phyloP scores from a whole-genome alignment of 352 stramenopile genomes.

The Bremia lactucae region DNA sequence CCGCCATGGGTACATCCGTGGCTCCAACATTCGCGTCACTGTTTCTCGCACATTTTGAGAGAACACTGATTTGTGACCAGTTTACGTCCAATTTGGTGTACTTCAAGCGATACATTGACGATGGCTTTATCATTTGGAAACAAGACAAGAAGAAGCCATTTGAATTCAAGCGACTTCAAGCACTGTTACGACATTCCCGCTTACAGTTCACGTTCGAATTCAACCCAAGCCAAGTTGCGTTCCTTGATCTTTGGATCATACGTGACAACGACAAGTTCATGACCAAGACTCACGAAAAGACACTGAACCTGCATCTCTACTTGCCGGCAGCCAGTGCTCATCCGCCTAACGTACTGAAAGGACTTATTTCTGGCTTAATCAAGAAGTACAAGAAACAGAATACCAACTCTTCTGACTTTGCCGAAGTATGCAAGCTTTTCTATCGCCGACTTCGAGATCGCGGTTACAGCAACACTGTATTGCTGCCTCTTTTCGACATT shows the following conservation, averaged over 20 bases:
- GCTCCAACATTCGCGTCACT: not conserved
- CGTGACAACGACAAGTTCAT: too few species aligned
- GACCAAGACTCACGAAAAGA: not conserved
- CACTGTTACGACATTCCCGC: not conserved
- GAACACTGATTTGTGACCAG: too few species aligned
- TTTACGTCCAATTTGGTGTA: too few species aligned
- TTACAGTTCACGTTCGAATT: not conserved
- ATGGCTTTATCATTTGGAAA: too few species aligned
- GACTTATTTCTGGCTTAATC: not conserved
- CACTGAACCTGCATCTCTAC: not conserved
- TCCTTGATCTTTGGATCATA: not conserved
- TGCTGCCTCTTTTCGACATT: not conserved
- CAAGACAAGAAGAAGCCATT: not conserved
- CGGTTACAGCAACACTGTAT: not conserved
- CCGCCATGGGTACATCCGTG: not conserved
- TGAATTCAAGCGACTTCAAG: not conserved
- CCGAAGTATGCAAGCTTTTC: not conserved
- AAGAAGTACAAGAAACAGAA: not conserved
- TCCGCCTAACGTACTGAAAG: not conserved
- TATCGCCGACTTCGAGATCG: not conserved
- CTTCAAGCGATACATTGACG: too few species aligned
- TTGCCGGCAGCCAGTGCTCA: not conserved
- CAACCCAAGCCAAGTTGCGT: not conserved
- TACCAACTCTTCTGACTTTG: not conserved
- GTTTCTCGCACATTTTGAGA: not conserved